Base-by-base conservation (phyloP, 495 filamentous ascomycete species). In the Aspergillus steynii region DNA sequence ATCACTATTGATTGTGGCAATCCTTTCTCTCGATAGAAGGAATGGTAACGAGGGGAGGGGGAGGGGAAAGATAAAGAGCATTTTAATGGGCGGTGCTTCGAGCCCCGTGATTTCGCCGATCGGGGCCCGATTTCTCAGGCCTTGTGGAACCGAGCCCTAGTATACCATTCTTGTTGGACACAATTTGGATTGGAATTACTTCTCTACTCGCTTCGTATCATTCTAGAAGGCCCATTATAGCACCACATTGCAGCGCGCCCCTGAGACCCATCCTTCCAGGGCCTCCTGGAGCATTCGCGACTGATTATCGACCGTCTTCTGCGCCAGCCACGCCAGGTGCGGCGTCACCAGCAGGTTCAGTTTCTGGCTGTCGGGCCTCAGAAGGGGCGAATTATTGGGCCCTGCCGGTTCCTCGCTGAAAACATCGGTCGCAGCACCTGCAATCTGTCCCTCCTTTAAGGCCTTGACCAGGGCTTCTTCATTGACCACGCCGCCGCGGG, bases 401-500 rank as follows among this genome's bases (percentile, higher is more conserved):
- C 61, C 65, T 12, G 82, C 81, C 15, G 85, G 85, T 70, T 88
- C 85, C 48, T 71, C 65, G 7, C 62, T 61, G 56, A 81, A 86
- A 0, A 87, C 85, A 67, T 88, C 85, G 1, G 80, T 82, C 4
- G 77, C 83, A 8, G 82, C 81, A 0, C 84, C 85, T 0, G 74
- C 75, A 31, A 87, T 84, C 58, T 62, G 69, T 20, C 71, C 66
- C 10, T 77, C 68, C 52, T 67, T 70, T 27, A 87, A 65, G 20
- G 84, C 85, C 26, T 73, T 58, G 7, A 83, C 74, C 0, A 87
- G 67, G 0, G 81, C 82, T 3, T 60, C 64, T 68, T 88, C 85
- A 54, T 86, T 77, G 2, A 87, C 79, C 46, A 85, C 80, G 0
- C 84, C 85, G 12, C 85, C 85, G 2, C 85, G 79, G 5, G 82